Base-by-base conservation (phyloP, 352 stramenopile genomes). In the Globisporangium radiosum region DNA sequence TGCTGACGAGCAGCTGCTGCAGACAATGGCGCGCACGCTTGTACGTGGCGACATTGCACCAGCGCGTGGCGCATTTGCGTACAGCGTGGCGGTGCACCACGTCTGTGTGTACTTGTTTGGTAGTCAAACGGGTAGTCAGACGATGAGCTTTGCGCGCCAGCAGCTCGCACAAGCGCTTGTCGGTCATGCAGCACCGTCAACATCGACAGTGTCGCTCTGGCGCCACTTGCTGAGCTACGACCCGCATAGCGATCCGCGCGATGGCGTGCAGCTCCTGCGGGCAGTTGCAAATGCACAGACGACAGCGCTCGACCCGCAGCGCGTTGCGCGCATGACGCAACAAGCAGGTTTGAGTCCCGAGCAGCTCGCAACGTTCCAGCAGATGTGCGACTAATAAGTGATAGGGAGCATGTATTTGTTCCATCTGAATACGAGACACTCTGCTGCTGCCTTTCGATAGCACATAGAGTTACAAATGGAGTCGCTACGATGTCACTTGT, bases 51-150 rank as follows among this genome's bases (percentile, higher is more conserved):
- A 76, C 42, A 50, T 87, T 3, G 68, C 70, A 1, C 57, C 71
- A 38, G 42, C 64, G 39, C 68, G 66, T 8, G 81, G 79, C 0
- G 40, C 47, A 19, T 87, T 92, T 58, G 77, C 70, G 8, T 92
- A 87, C 55, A 71, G 65, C 38, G 8, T 92, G 10, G 79, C 79
- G 7, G 63, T 92, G 36, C 71, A 92, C 54, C 70, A 88, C 61
- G 43, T 88, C 17, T 65, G 73, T 2, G 67, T 62, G 14, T 91
- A 89, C 47, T 36, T 89, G 48, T 88, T 89, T 59, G 45, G 45
- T 17, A 50, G 14, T 2, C 6, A 11, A 6, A 17, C 11, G 13
- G 65, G 57, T 7, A 7, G 9, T 2, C 47, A 47, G 13, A 55
- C 63, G 7, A 57, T 90, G 43, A 88, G 67, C 51, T 74, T 71